Base-by-base conservation (phyloP, 2,329 filamentous ascomycete species). In the Byssochlamys sp. region DNA sequence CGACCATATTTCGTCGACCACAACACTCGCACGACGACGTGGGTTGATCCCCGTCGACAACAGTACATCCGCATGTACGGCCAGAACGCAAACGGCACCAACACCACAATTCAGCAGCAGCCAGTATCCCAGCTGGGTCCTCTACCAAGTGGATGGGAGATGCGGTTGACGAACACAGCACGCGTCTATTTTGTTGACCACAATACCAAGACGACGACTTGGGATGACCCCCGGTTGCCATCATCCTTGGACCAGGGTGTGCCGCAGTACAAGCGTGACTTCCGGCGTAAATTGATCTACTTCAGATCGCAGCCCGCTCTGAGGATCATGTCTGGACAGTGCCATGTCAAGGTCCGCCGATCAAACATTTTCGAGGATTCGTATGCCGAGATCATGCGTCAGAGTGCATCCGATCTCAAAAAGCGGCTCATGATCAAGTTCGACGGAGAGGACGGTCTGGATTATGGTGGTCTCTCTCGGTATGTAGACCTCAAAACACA, bases 341-440 rank as follows among this genome's bases (percentile, higher is more conserved):
- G 94, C 70, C 94, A 99, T 71, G 94, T 99, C 75, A 99, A 99
- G 80, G 90, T 99, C 64, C 84, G 94, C 66, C 85, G 94, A 73
- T 91, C 90, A 68, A 91, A 96, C 73, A 99, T 99, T 65, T 99
- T 99, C 66, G 94, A 99, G 74, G 94, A 99, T 72, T 96, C 92
- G 0, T 99, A 97, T 75, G 91, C 94, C 63, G 94, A 99, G 75
- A 96, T 99, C 65, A 96, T 96, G 80, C 86, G 92, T 55, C 94
- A 97, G 76, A 95, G 90, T 59, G 90, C 94, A 54, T 91, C 88
- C 14, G 94, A 99, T 73, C 77, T 99, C 62, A 99, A 99, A 85
- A 99, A 99, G 79, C 85, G 94, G 53, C 76, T 99, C 63, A 99
- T 99, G 94, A 96, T 99, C 77, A 99, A 99, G 78, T 99, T 99